Percentiles rank a stretch among this genome's conserved stretches.
These are phyloP conservation scores for Babesia caballi DNA, from an alignment of 169 alveolate species.

Conservation along the genomic window DNA sequence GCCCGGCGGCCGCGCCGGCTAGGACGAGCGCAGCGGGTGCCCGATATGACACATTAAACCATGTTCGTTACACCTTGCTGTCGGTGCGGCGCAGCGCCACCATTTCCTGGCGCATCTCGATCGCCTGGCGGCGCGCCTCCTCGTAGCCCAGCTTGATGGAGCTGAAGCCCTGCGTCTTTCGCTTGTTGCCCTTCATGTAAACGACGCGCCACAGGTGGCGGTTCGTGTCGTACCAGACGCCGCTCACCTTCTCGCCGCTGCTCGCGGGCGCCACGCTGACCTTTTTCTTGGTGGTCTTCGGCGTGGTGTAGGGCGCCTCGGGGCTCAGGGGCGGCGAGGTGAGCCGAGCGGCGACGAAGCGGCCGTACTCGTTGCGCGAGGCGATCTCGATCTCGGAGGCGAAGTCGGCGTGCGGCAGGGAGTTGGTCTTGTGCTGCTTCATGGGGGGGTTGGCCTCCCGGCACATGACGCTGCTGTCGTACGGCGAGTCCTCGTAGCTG, in stretches of 20 bases:
- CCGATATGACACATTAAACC: too few species aligned
- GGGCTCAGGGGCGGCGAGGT: neutral
- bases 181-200: conserved; percentile 67
- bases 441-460: neutral
- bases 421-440: neutral
- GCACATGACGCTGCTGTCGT: neutral
- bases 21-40: too few species aligned
- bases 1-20: too few species aligned
- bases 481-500: conserved; percentile 37
- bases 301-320: neutral
- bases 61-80: conserved; percentile 9
- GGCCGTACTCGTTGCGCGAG: conserved; percentile 26
- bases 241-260: conserved; percentile 61
- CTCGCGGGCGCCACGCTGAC: neutral
- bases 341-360: neutral
- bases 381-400: neutral
- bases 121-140: conserved; percentile 65
- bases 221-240: conserved; percentile 69
- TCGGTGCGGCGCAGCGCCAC: conserved; percentile 53
- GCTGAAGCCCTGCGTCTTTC: conserved; percentile 68
- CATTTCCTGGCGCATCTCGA: conserved; percentile 63
- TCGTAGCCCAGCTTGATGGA: conserved; percentile 66
- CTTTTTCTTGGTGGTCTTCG: conserved; percentile 18
- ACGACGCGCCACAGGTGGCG: conserved; percentile 69
- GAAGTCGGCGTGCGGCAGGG: neutral